These are phyloP conservation scores for Carex scoparia DNA, from an alignment of 176 grass and related monocot genomes.

Conservation along the genomic window DNA sequence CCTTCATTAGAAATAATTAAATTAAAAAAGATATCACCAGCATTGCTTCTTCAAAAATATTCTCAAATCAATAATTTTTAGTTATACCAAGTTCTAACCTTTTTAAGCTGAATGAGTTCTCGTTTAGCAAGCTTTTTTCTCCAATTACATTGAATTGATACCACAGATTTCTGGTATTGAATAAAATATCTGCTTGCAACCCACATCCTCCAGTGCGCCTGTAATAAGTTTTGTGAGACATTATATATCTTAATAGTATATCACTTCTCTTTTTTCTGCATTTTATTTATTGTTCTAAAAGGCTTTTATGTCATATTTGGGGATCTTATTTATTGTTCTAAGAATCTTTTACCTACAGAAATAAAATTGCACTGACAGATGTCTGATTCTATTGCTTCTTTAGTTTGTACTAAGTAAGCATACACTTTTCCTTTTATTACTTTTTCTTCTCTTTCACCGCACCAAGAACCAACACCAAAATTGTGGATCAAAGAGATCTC, in stretches of 20 bases:
- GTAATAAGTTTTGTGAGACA: background rate
- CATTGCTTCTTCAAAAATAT: conserved; percentile 11
- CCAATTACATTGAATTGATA: conserved; percentile 73
- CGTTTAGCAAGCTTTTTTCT: conserved; percentile 76
- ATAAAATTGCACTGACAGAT: background rate
- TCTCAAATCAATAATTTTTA: conserved; percentile 1
- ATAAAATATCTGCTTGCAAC: conserved; percentile 36
- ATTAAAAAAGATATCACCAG: conserved; percentile 16
- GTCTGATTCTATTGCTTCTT: background rate
- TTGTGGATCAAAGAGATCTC: background rate
- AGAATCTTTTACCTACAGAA: background rate
- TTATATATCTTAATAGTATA: background rate
- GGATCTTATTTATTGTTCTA: background rate
- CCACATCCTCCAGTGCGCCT: conserved; percentile 74
- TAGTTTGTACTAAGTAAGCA: background rate
- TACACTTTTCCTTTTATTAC: background rate
- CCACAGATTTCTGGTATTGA: conserved; percentile 39
- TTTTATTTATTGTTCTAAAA: background rate
- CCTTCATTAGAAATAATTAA: conserved; percentile 38
- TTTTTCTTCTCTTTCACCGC: background rate
- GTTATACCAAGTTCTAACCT: conserved; percentile 33
- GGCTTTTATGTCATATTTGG: background rate
- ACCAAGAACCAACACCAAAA: background rate
- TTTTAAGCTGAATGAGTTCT: conserved; percentile 58
- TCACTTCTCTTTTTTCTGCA: background rate